Percentiles rank a stretch among this genome's conserved stretches.
Evolutionary conservation across 1,284 basidiomycete species (phyloP).

Genomic region (Sanghuangporus baumii): DNA sequence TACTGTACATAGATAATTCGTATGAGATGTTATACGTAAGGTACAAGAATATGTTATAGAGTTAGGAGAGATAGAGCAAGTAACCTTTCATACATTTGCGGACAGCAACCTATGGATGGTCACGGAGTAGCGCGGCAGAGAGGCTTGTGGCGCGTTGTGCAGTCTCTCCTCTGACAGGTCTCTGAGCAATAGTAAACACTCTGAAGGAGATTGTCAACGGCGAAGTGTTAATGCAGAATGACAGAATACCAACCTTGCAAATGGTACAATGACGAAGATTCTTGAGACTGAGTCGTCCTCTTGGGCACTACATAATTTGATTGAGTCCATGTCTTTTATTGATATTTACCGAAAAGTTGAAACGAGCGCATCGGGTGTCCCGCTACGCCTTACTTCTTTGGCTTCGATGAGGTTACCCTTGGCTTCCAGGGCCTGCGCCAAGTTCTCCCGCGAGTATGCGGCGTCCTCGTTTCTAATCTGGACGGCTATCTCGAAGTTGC

Average conservation of each 20-base stretch:
- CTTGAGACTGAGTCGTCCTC: conserved; percentile 16
- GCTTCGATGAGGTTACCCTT: conserved; percentile 27
- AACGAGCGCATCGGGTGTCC: conserved; percentile 24
- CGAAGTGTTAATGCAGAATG: not conserved
- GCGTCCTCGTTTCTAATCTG: conserved; percentile 27
- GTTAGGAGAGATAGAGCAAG: too few species aligned
- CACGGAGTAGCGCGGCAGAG: not conserved
- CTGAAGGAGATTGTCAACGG: conserved; percentile 11
- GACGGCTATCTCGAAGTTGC: conserved; percentile 27
- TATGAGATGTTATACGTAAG: too few species aligned
- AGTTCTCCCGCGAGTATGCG: conserved; percentile 31
- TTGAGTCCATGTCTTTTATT: conserved; percentile 6
- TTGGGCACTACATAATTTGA: conserved; percentile 19
- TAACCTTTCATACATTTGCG: too few species aligned
- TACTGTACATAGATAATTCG: too few species aligned
- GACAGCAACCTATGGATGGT: not conserved
- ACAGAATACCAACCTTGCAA: conserved; percentile 18
- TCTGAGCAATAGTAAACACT: conserved; percentile 23
- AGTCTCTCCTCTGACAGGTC: conserved; percentile 23
- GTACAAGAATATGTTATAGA: too few species aligned
- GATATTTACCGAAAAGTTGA: conserved; percentile 24
- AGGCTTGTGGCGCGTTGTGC: conserved; percentile 22
- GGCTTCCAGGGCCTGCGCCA: conserved; percentile 24
- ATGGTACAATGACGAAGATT: conserved; percentile 20
- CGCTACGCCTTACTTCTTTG: conserved; percentile 23